Evolutionary conservation across 176 grass and related monocot species (phyloP).

Genomic region (Chloris gayana): DNA sequence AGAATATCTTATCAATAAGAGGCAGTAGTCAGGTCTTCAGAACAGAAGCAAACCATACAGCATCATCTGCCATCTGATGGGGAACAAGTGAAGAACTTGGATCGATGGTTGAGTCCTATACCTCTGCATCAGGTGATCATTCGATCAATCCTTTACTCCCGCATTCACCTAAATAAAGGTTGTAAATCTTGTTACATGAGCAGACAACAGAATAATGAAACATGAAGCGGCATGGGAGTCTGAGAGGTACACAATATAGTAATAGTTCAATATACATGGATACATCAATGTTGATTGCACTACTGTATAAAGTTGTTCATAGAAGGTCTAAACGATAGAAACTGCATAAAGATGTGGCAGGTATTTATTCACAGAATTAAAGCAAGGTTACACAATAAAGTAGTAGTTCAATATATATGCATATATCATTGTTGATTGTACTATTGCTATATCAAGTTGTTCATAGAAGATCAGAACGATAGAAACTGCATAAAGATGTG

Average conservation of each 20-base stretch:
- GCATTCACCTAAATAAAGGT: constrained; percentile 10
- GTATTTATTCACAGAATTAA: too few relatives aligned
- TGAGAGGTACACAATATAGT: neutral
- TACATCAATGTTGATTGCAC: neutral
- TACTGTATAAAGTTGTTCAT: neutral
- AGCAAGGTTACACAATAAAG: too few relatives aligned
- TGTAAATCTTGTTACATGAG: constrained; percentile 28
- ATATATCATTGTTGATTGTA: neutral
- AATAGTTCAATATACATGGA: neutral
- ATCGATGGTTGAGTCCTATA: neutral
- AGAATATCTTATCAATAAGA: neutral
- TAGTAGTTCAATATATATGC: too few relatives aligned
- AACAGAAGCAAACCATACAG: neutral
- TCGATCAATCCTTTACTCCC: neutral
- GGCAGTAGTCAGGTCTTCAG: neutral
- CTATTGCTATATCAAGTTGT: neutral
- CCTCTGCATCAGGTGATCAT: constrained; percentile 10
- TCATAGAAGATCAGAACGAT: too few relatives aligned
- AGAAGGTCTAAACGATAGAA: too few relatives aligned
- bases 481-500: too few relatives aligned
- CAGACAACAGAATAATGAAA: neutral
- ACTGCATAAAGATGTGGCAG: too few relatives aligned
- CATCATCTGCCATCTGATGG: neutral
- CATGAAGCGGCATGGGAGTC: neutral
- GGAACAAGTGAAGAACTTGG: neutral